Percentiles rank a stretch among this genome's conserved stretches.
These are phyloP conservation scores for Bauhinia variegata DNA, from an alignment of 306 rosid species.

Conservation along the genomic window DNA sequence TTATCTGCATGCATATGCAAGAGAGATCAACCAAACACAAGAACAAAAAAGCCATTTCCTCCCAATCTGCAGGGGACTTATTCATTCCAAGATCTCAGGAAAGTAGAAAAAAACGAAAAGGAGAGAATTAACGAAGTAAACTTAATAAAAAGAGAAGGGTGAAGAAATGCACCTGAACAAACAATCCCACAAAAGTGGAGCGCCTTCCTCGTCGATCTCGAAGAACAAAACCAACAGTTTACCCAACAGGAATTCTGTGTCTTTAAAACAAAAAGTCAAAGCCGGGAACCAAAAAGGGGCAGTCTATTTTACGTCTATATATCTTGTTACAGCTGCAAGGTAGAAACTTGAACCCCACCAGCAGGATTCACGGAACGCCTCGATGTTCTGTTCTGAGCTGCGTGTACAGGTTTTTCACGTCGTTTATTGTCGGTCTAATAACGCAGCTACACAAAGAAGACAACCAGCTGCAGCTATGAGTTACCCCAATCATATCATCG, in stretches of 20 bases:
- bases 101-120: neutral
- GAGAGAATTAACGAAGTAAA: neutral
- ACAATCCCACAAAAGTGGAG: constrained; percentile 30
- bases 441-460: neutral
- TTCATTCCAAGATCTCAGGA: neutral
- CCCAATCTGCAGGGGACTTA: constrained; percentile 22
- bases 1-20: constrained; percentile 14
- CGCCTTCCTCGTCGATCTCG: neutral
- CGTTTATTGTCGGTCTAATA: neutral
- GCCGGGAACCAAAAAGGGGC: neutral
- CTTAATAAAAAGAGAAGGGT: neutral
- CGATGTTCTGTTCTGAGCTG: neutral
- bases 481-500: neutral
- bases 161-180: neutral
- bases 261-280: neutral
- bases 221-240: neutral
- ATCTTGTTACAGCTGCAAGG: neutral
- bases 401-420: neutral
- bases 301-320: too few species aligned
- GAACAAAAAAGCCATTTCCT: neutral
- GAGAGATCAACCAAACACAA: neutral
- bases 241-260: neutral
- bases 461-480: neutral
- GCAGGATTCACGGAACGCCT: constrained; percentile 5
- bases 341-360: neutral